Evolutionary conservation across 2,329 filamentous ascomycete genomes (phyloP), one percentile per base, ranked within the genome.

Genomic region (Alternaria alternata): DNA sequence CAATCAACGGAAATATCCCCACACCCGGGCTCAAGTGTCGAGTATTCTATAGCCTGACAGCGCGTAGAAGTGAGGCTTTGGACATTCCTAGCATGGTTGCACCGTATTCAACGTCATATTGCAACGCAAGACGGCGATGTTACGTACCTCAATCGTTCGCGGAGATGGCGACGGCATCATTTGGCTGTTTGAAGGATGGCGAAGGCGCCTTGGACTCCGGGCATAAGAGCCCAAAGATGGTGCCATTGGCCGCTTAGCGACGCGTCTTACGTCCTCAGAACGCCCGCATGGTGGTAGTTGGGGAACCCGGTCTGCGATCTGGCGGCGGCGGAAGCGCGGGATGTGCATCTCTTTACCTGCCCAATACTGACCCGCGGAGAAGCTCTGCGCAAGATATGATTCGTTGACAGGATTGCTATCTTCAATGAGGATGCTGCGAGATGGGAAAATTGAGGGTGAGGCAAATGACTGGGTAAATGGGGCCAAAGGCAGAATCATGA

Each of bases 61-160:
- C 12, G 18, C 18, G 9, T 32, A 49, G 18, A 61, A 65, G 53
- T 64, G 62, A 70, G 59, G 66, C 66, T 63, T 61, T 55, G 51
- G 32, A 51, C 18, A 32, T 54, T 56, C 64, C 54, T 59, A 57
- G 51, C 55, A 44, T 39, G 44, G 57, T 49, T 51, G 43, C 26
- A 26, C 49, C 43, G 52, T 55, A 39, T 51, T 48, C 55, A 47
- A 58, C 47, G 30, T 49, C 55, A 48, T 32, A n/a, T 30, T 39
- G 28, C 20, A 8, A 43, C 20, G 39, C 36, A 39, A 53, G 46
- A 42, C 49, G 30, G 46, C 59, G 41, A 60, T 51, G 54, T 67
- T 52, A 51, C 49, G 59, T 54, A 51, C 38, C 48, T n/a, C 38
- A 49, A 28, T 47, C 39, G 41, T 28, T 34, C 20, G 43, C 56